Evolutionary conservation across 1,139 yeast species (phyloP).

Genomic region (Wickerhamiella infanticola): DNA sequence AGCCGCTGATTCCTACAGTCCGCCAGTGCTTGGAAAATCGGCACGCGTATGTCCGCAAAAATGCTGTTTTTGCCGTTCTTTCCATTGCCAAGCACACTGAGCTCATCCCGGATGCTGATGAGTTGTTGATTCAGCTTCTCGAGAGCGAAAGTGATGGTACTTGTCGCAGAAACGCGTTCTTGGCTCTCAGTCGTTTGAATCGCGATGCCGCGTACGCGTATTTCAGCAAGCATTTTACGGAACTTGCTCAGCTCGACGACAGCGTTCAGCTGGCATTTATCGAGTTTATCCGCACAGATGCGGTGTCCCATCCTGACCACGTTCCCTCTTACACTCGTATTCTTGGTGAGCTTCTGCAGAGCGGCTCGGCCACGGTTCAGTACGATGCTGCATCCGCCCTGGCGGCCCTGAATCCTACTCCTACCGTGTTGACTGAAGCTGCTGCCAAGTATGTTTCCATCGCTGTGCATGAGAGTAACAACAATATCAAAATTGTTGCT

Average conservation of each 20-base stretch:
- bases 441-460: slow-evolving; percentile 78
- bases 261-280: slow-evolving; percentile 78
- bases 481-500: slow-evolving; percentile 84
- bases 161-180: slow-evolving; percentile 91
- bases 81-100: slow-evolving; percentile 63
- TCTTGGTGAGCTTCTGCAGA: slow-evolving; percentile 51
- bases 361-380: slow-evolving; percentile 40
- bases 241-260: slow-evolving; percentile 62
- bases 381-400: slow-evolving; percentile 88
- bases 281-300: slow-evolving; percentile 81
- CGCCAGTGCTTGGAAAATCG: slow-evolving; percentile 87
- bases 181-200: slow-evolving; percentile 68
- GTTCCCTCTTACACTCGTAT: slow-evolving; percentile 58
- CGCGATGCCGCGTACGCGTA: slow-evolving; percentile 74
- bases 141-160: slow-evolving; percentile 80
- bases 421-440: slow-evolving; percentile 55
- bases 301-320: slow-evolving; percentile 45
- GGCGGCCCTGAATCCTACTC: slow-evolving; percentile 53
- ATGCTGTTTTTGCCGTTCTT: slow-evolving; percentile 83
- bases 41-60: slow-evolving; percentile 94
- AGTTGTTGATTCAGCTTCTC: slow-evolving; percentile 57
- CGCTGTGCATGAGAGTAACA: slow-evolving; percentile 84
- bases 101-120: slow-evolving; percentile 88
- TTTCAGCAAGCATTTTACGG: slow-evolving; percentile 52
- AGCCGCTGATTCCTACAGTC: slow-evolving; percentile 88